phyloP scores from a whole-genome alignment of 2,329 filamentous ascomycete species.

The Podosphaera aphanis region DNA sequence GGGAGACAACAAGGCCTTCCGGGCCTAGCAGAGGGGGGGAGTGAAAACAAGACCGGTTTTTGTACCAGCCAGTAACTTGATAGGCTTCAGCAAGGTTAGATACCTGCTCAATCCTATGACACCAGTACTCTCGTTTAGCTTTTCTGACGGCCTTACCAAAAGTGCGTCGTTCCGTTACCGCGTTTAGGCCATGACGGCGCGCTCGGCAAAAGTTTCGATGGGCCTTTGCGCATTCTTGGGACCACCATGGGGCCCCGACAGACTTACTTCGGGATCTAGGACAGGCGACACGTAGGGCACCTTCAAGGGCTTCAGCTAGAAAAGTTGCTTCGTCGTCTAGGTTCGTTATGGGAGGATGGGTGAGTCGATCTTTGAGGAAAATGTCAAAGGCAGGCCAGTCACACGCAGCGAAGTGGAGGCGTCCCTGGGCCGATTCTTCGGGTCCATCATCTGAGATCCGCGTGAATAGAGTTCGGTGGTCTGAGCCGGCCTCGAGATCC shows the following conservation, averaged over 20 bases:
- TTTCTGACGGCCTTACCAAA: neutral
- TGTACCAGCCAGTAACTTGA: neutral
- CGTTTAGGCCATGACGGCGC: neutral
- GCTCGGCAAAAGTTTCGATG: neutral
- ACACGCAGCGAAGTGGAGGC: neutral
- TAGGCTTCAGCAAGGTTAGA: neutral
- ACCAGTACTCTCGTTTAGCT: neutral
- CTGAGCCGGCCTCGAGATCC: neutral
- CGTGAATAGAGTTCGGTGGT: neutral
- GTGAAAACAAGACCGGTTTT: neutral
- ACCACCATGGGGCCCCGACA: neutral
- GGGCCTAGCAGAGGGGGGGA: neutral
- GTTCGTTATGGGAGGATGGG: neutral
- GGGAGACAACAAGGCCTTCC: neutral
- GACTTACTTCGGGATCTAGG: neutral
- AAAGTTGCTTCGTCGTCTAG: neutral
- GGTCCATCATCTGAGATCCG: neutral
- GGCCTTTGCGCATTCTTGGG: neutral
- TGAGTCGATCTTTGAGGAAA: neutral
- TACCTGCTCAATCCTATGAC: neutral
- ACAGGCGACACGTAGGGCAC: neutral
- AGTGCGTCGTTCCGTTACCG: neutral
- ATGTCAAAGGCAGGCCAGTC: neutral
- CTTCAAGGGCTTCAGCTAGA: neutral
- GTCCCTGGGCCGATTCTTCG: neutral